Evolutionary conservation across 1,139 yeast genomes (phyloP).

Genomic region (Protomyces macrosporus): DNA sequence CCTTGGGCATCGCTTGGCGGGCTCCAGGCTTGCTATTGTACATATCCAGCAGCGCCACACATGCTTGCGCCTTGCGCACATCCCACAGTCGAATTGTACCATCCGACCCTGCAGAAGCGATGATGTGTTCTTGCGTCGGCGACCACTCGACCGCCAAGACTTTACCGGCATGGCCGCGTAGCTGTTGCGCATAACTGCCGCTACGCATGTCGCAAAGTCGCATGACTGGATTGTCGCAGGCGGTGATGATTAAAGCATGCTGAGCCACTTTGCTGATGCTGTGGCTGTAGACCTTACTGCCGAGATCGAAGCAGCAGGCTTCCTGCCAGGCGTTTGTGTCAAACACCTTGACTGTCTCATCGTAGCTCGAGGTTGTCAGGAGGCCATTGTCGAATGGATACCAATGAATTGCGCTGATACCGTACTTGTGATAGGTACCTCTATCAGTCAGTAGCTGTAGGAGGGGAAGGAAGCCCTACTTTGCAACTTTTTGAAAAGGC

Average conservation of each 20-base stretch:
- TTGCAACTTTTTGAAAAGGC: background rate
- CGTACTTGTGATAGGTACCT: constrained; percentile 52
- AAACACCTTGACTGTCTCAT: constrained; percentile 73
- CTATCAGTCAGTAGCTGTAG: background rate
- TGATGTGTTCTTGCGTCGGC: constrained; percentile 55
- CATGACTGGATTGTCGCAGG: constrained; percentile 8
- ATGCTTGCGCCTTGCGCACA: constrained; percentile 60
- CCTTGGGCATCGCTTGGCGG: constrained; percentile 40
- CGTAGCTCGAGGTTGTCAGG: constrained; percentile 78
- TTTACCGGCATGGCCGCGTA: constrained; percentile 55
- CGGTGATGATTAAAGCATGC: constrained; percentile 53
- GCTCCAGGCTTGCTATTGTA: constrained; percentile 34
- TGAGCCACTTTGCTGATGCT: constrained; percentile 42
- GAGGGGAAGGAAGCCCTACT: background rate
- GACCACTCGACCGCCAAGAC: constrained; percentile 71
- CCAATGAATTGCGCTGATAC: constrained; percentile 68
- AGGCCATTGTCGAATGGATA: constrained; percentile 87
- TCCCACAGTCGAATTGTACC: constrained; percentile 65
- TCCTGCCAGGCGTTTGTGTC: constrained; percentile 58
- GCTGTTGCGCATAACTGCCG: constrained; percentile 65
- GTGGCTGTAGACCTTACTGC: constrained; percentile 41
- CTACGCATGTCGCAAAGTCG: constrained; percentile 45
- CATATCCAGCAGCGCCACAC: constrained; percentile 58
- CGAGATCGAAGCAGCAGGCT: constrained; percentile 60
- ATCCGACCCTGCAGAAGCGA: constrained; percentile 73